Evolutionary conservation across 148 eudicot species (phyloP), one percentile per base, ranked within the genome.

Genomic region (Cornus florida): DNA sequence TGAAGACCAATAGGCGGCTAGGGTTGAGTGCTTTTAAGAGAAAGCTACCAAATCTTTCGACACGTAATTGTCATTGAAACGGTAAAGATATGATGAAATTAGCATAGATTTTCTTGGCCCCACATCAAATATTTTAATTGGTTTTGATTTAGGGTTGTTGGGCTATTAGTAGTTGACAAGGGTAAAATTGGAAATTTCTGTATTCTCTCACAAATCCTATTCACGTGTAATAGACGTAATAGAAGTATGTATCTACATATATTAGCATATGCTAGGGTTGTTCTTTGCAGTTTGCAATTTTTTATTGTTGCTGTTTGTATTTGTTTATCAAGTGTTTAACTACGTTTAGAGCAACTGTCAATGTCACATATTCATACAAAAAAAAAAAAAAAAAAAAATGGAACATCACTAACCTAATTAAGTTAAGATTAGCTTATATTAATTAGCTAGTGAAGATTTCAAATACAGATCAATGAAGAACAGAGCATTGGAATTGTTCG

Each of bases 51-150:
- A 76, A 19, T 43, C 64, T n/a, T 68, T 77, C 1, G 35, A 75
- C 31, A 64, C 22, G 76, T 75, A 19, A 62, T 28, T 32, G 31
- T 71, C 31, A 22, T 83, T 76, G 82, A 83, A 83, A 56, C 39
- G 80, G 80, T 80, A 83, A 80, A 79, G 86, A 84, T 84, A 77
- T 22, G 85, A 68, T 77, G 81, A 84, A 77, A 81, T 35, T 74
- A 71, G 73, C 77, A 70, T 59, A 67, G 83, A 80, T 77, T 73
- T 60, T 43, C 73, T 43, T 12, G 80, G 68, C 77, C 86, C 78
- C 24, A 50, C 77, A 75, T 2, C n/a, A 23, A 33, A 56, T 23
- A 11, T 32, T 59, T 17, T n/a, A n/a, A n/a, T n/a, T 64, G 39
- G 68, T 3, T 12, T 33, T 67, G 17, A 7, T 67, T 22, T 70